These are phyloP conservation scores for Russula sp. DNA, from an alignment of 768 basidiomycete species.

Conservation along the genomic window DNA sequence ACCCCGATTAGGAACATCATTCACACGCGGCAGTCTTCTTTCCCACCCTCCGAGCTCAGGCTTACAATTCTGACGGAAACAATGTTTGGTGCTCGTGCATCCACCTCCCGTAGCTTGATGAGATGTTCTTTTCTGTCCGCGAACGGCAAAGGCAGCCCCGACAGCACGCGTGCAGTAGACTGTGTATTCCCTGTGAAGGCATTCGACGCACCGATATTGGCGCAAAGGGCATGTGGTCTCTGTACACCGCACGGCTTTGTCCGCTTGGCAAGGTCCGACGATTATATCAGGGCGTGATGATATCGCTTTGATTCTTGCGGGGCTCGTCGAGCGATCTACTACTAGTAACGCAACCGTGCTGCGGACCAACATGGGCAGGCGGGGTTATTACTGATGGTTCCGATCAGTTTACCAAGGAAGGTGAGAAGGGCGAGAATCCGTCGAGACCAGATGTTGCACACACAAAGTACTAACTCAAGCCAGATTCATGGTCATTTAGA, in stretches of 20 bases:
- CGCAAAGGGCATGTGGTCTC: background rate
- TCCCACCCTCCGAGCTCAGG: no score
- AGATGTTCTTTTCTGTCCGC: conserved; percentile 36
- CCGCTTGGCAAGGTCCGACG: conserved; percentile 2
- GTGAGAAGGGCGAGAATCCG: conserved; percentile 33
- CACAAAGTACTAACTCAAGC: background rate
- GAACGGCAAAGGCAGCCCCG: conserved; percentile 52
- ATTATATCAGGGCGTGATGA: conserved; percentile 44
- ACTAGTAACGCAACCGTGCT: no score
- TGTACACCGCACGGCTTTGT: conserved; percentile 25
- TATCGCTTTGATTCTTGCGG: conserved; percentile 37
- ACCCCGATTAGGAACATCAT: no score
- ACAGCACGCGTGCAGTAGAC: conserved; percentile 50
- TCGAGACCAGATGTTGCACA: background rate
- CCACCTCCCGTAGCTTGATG: no score
- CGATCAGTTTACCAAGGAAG: conserved; percentile 44
- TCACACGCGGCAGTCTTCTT: no score
- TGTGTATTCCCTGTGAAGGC: conserved; percentile 63
- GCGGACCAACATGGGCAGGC: no score
- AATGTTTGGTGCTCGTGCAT: no score
- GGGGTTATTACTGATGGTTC: conserved; percentile 40
- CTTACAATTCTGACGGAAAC: no score
- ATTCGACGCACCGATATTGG: conserved; percentile 47
- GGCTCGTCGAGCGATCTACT: no score
- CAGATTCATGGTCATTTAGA: no score